Conservation (phyloP, 148 eudicot genomes). For the Vaccinium myrtillus region DNA sequence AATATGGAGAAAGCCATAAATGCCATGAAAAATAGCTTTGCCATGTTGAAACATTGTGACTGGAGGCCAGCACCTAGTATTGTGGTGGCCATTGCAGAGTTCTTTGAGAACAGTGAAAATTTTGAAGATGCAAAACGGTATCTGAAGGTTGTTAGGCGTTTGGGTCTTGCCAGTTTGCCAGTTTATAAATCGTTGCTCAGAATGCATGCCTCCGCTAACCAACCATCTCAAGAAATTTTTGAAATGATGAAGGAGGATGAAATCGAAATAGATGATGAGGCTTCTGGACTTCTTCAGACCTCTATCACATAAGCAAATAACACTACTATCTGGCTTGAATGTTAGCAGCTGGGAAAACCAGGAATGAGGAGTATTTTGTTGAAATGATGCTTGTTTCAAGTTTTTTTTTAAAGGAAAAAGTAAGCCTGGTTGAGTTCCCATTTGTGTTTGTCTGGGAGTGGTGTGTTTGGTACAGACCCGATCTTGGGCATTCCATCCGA, state of each 20-base stretch:
- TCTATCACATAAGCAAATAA: slow-evolving; percentile 3
- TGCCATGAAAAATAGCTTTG: slow-evolving; percentile 30
- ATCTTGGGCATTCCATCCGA: not conserved
- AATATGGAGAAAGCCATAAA: slow-evolving; percentile 28
- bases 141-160: slow-evolving; percentile 20
- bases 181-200: slow-evolving; percentile 28
- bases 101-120: slow-evolving; percentile 23
- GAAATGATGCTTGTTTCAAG: not conserved
- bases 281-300: slow-evolving; percentile 17
- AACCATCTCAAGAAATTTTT: slow-evolving; percentile 13
- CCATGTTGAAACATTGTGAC: slow-evolving; percentile 26
- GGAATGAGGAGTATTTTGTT: not conserved
- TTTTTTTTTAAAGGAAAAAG: not conserved
- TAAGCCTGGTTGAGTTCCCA: not conserved
- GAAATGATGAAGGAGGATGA: slow-evolving; percentile 27
- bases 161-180: slow-evolving; percentile 24
- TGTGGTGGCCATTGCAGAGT: slow-evolving; percentile 23
- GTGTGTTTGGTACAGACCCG: not conserved
- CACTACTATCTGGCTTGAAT: not conserved
- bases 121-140: slow-evolving; percentile 25
- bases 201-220: slow-evolving; percentile 17
- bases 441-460: not conserved
- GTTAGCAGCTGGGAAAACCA: not conserved
- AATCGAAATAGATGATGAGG: slow-evolving; percentile 27
- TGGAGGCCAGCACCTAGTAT: slow-evolving; percentile 34